Conservation (phyloP, 495 filamentous ascomycete genomes). For the Penicillium coffeae region DNA sequence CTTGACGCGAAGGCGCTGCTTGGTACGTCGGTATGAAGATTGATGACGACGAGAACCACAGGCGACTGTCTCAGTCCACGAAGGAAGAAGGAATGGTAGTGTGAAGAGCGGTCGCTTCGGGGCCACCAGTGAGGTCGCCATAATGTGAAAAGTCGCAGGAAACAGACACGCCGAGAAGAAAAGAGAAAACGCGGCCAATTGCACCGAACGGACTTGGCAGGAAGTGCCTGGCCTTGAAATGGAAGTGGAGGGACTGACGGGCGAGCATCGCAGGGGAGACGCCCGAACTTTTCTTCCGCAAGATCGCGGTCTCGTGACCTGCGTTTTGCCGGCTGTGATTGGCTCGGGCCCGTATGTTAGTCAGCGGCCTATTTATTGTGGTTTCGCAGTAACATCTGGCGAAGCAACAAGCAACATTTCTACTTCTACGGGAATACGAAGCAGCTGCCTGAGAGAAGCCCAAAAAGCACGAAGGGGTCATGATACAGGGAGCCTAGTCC, state of each 20-base stretch:
- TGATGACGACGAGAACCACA: slow-evolving; percentile 51
- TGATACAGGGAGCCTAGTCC: too few relatives aligned
- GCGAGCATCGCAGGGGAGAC: neutral
- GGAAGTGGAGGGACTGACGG: neutral
- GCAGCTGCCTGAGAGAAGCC: too few relatives aligned
- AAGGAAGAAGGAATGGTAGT: slow-evolving; percentile 39
- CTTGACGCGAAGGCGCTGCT: slow-evolving; percentile 66
- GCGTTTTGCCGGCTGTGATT: neutral
- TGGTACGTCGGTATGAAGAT: slow-evolving; percentile 66
- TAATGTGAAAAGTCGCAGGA: slow-evolving; percentile 1
- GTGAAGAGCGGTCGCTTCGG: slow-evolving; percentile 40
- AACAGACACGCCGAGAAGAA: neutral
- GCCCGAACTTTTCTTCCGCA: slow-evolving; percentile 23
- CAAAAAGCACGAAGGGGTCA: too few relatives aligned
- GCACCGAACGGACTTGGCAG: neutral
- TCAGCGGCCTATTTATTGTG: too few relatives aligned
- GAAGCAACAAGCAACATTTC: too few relatives aligned
- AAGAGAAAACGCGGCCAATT: neutral
- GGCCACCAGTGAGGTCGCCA: slow-evolving; percentile 31
- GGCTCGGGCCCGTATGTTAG: too few relatives aligned
- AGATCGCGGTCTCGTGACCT: slow-evolving; percentile 22
- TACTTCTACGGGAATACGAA: too few relatives aligned
- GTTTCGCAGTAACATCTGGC: too few relatives aligned
- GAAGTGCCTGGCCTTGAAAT: neutral
- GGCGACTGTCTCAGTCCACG: slow-evolving; percentile 32